A percentile compares a stretch with the other conserved stretches of the same genome.
Evolutionary conservation across 176 grass and related monocot species (phyloP).

Genomic region (Zea luxurians): DNA sequence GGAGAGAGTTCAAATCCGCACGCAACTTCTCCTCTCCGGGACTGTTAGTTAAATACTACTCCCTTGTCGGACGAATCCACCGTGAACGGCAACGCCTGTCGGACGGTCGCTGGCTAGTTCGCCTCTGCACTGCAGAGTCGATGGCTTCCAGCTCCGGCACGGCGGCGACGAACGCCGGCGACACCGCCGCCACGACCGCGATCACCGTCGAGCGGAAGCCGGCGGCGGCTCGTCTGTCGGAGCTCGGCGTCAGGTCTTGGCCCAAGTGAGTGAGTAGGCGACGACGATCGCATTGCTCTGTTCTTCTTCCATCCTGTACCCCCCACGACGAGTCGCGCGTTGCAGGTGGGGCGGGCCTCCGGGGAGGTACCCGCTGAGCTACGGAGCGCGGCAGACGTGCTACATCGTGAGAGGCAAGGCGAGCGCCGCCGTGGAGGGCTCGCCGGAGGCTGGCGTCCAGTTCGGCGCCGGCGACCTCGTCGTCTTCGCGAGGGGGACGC

Average conservation of each 20-base stretch:
- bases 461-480: slow-evolving; percentile 61
- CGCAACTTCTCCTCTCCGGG: background rate
- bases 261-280: slow-evolving; percentile 33
- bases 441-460: slow-evolving; percentile 38
- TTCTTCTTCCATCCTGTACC: background rate
- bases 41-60: too few relatives aligned
- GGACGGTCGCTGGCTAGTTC: background rate
- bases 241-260: slow-evolving; percentile 44
- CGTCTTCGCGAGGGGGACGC: slow-evolving; percentile 53
- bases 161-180: background rate
- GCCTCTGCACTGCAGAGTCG: background rate
- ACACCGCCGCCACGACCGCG: background rate
- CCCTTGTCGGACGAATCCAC: background rate
- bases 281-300: background rate
- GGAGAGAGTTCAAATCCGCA: slow-evolving; percentile 23
- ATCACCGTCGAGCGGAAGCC: slow-evolving; percentile 32
- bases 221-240: slow-evolving; percentile 19
- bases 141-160: slow-evolving; percentile 34
- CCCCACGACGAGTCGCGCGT: too few relatives aligned
- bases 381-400: slow-evolving; percentile 66
- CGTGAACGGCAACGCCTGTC: background rate
- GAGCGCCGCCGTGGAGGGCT: slow-evolving; percentile 49
- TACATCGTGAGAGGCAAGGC: slow-evolving; percentile 62
- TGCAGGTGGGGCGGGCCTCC: slow-evolving; percentile 63
- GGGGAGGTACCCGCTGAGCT: slow-evolving; percentile 60